phyloP scores from a whole-genome alignment of 2,329 filamentous ascomycete genomes.

The Didymellaceae sp. region DNA sequence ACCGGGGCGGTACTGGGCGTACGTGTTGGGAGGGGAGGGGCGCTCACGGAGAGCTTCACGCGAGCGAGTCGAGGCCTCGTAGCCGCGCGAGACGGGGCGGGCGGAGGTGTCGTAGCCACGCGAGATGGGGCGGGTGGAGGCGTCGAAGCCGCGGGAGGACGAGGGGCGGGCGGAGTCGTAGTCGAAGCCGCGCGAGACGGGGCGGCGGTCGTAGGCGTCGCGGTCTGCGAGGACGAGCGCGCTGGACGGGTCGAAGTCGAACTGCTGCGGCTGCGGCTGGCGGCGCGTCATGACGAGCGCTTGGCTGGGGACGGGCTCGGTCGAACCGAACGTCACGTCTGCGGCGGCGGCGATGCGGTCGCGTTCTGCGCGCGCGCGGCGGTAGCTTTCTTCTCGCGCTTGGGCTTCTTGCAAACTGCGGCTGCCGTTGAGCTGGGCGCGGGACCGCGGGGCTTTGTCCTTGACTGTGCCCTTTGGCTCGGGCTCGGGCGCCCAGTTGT shows the following conservation, averaged over 20 bases:
- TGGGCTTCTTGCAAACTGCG: constrained; percentile 49
- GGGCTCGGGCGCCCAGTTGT: constrained; percentile 79
- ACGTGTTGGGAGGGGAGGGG: constrained; percentile 42
- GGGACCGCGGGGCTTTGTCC: constrained; percentile 49
- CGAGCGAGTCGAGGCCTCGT: constrained; percentile 25
- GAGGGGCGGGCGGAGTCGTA: constrained; percentile 25
- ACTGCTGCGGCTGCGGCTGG: not conserved
- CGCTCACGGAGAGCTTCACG: constrained; percentile 42
- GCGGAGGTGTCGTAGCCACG: constrained; percentile 28
- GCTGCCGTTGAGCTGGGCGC: constrained; percentile 60
- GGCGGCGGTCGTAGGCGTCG: constrained; percentile 23
- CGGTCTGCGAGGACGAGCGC: constrained; percentile 35
- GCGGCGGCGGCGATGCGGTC: constrained; percentile 43
- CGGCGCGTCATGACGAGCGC: constrained; percentile 41
- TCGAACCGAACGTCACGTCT: constrained; percentile 30
- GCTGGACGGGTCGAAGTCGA: constrained; percentile 17
- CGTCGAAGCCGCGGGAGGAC: not conserved
- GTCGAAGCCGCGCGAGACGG: constrained; percentile 39
- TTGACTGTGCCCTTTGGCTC: constrained; percentile 63
- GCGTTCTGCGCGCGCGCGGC: constrained; percentile 41
- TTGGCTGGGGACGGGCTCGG: constrained; percentile 27
- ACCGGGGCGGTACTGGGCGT: constrained; percentile 20
- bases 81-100: constrained; percentile 39
- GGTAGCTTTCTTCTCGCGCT: constrained; percentile 41
- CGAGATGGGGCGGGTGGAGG: constrained; percentile 38